Percentiles rank a stretch among this genome's conserved stretches.
Conservation (phyloP, 208 protist genomes). For the Crithidia mellificae region DNA sequence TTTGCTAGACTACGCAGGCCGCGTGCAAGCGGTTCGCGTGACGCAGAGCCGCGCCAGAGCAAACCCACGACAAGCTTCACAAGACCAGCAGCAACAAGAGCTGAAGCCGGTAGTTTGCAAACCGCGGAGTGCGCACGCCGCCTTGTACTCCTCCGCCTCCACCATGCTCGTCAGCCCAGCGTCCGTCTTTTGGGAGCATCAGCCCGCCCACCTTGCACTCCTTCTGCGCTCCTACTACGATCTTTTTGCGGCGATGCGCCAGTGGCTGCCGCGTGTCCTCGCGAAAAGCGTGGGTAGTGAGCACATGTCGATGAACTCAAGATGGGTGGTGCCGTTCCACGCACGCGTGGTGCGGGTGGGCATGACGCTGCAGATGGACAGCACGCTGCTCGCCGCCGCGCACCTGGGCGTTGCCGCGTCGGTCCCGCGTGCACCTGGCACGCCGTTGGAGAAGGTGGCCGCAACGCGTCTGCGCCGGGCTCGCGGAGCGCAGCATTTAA, state of each 20-base stretch:
- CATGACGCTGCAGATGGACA: conserved; percentile 22
- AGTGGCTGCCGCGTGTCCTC: conserved; percentile 1
- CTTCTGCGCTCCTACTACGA: conserved; percentile 4
- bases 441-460: conserved; percentile 17
- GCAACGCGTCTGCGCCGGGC: not conserved
- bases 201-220: not conserved
- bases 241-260: not conserved
- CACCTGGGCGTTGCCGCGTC: conserved; percentile 23
- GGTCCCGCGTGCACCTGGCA: conserved; percentile 15
- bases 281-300: not conserved
- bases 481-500: not conserved
- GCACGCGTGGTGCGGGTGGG: conserved; percentile 30
- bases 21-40: not conserved
- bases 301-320: not conserved
- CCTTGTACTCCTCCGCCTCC: too few species aligned
- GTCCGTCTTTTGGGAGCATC: conserved; percentile 2
- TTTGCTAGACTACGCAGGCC: not conserved
- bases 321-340: conserved; percentile 24
- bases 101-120: too few species aligned
- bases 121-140: too few species aligned
- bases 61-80: too few species aligned
- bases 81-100: too few species aligned
- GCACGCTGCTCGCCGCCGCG: conserved; percentile 2
- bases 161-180: not conserved
- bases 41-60: not conserved